A percentile compares a stretch with the other conserved stretches of the same genome.
Conservation (phyloP, 2,329 filamentous ascomycete genomes). For the Neocucurbitaria cava region DNA sequence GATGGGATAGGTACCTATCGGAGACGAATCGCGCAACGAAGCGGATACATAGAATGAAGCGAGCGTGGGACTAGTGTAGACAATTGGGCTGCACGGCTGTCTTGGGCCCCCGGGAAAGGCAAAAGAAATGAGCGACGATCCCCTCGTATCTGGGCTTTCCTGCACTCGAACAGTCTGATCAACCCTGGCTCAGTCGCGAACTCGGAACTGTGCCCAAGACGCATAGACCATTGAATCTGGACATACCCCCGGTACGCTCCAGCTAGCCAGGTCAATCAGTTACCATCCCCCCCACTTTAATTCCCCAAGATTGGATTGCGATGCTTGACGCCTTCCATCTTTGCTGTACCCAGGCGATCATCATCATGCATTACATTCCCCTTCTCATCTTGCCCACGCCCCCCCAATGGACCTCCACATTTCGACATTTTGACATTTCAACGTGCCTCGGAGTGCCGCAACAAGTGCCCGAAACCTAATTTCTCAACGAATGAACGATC, state of each 20-base stretch:
- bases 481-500: not conserved
- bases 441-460: not conserved
- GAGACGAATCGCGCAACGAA: not conserved
- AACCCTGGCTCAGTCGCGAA: not conserved
- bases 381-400: no score
- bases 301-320: not conserved
- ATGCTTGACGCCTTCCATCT: no score
- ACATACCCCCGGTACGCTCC: not conserved
- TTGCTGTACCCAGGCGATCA: no score
- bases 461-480: not conserved
- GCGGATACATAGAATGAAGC: not conserved
- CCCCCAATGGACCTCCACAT: no score
- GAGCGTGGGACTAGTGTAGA: not conserved
- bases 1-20: not conserved
- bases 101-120: not conserved
- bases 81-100: not conserved
- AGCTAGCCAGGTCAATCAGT: not conserved
- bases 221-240: not conserved
- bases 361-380: no score
- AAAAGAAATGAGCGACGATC: slow-evolving; percentile 4
- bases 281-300: not conserved
- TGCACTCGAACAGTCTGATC: not conserved
- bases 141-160: not conserved
- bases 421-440: no score
- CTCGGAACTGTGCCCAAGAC: not conserved